Conservation (phyloP, 331 rosid genomes). For the Malus hybrid region DNA sequence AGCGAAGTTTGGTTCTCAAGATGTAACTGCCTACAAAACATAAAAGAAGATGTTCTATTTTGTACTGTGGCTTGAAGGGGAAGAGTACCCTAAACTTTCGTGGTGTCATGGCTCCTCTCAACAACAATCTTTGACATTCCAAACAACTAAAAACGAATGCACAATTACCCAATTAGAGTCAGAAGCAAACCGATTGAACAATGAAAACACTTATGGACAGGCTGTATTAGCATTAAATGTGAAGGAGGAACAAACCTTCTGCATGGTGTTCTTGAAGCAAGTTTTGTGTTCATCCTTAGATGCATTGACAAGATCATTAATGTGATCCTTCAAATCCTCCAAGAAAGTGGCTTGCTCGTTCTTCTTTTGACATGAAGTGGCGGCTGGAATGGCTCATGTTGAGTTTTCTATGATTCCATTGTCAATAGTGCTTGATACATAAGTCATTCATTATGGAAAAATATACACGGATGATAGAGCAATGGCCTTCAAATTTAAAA, state of each 20-base stretch:
- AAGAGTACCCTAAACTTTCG: conserved; percentile 36
- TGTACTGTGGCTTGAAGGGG: conserved; percentile 31
- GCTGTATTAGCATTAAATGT: neutral
- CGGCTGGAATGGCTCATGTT: conserved; percentile 23
- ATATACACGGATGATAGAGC: neutral
- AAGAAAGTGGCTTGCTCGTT: conserved; percentile 64
- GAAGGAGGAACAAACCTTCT: conserved; percentile 23
- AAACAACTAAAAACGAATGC: conserved; percentile 33
- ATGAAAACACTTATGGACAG: neutral
- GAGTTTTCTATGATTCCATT: conserved; percentile 25
- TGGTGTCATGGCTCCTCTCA: conserved; percentile 25
- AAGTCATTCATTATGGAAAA: neutral
- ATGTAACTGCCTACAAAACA: neutral
- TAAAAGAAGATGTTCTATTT: conserved; percentile 15
- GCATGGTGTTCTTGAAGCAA: conserved; percentile 38
- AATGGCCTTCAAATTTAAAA: neutral
- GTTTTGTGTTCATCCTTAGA: conserved; percentile 58
- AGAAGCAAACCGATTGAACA: neutral
- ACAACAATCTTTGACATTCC: conserved; percentile 47
- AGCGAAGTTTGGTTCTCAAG: neutral
- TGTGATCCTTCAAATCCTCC: conserved; percentile 80
- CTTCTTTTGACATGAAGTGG: conserved; percentile 60
- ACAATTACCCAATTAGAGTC: neutral
- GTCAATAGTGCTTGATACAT: neutral
- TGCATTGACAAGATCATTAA: conserved; percentile 63